Base-by-base conservation (phyloP, 441 rosid species). In the Croton setiger region DNA sequence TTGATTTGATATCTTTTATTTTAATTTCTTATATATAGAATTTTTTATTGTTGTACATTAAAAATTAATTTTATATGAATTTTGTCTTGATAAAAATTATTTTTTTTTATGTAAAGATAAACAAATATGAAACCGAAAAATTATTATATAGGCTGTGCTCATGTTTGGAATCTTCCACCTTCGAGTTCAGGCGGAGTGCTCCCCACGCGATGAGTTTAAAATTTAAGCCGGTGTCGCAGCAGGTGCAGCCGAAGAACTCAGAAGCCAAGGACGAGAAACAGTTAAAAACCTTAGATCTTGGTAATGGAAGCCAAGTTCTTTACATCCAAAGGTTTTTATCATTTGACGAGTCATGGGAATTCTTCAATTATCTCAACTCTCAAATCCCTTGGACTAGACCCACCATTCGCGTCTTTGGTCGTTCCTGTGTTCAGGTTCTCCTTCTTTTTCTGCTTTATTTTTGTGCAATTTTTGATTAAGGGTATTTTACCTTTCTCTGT, bases 301-400 rank as follows among this genome's bases (percentile, higher is more conserved):
- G 93, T 37, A 76, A 81, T 62, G 97, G 86, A 66, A 91, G 97
- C 45, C 76, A 88, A 63, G 84, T 91, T 37, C 21, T 84, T 2
- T 85, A 85, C 78, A 66, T 83, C 59, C 90, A 84, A 33, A 80
- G 81, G 57, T 83, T 88, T 66, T 39, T 91, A 47, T 73, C 84
- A 0, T 78, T 52, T 62, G 82, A 86, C 12, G 77, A 79, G 3
- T 80, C 93, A 0, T 87, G 96, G 97, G 68, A 72, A 47, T 81
- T 85, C 72, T 89, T 84, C 53, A 73, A 88, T 78, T 89, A 84
- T 73, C 91, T 93, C 27, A 74, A 91, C 83, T 72, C 82, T 1
- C 83, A 75, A 66, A 85, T 93, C 63, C 95, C 96, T 63, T 93
- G 98, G 98, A 84, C 85, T 41, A 76, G 97, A 53, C 98, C 98